Evolutionary conservation across 148 eudicot species (phyloP), one percentile per base, ranked within the genome.

Genomic region (Amaranthus palmeri): DNA sequence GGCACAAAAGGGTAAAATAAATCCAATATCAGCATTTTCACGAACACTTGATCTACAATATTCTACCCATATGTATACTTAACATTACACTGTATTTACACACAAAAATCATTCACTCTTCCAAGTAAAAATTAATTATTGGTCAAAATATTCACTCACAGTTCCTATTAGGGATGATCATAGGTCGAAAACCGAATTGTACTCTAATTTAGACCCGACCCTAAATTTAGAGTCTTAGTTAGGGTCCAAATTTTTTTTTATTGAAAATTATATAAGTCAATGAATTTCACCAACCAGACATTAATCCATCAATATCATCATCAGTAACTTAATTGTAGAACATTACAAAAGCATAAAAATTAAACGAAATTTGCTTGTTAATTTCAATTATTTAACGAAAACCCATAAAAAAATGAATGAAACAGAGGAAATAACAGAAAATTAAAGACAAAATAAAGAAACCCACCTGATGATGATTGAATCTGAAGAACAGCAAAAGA

Each of bases 381-480:
- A 25, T 25, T 2, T 61, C 45, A 61, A 43, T 10, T 12, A 62
- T 25, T 36, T 3, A 7, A 40, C 10, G 1, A 6, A 6, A 10
- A 65, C 0, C 45, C 36, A 45, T 41, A 36, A 55, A 56, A 71
- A 0, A 25, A 49, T 48, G 36, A 25, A 25, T 25, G 36, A 25
- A 25, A 25, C 36, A 25, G 36, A 25, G 36, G 36, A 25, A 25
- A 25, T 25, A 25, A 25, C 1, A 25, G 36, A 25, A 25, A 25
- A 25, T 25, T 25, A 25, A 25, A 25, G 36, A 25, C 36, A 25
- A 25, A 25, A 25, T 25, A 25, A 25, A 45, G 50, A 18, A 65
- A 40, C 57, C 68, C 68, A 77, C 56, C 62, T 72, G 76, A 40
- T 59, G 25, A 43, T 47, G 4, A 68, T 7, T 60, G 62, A 72